These are phyloP conservation scores for Neoboletus magnificus DNA, from an alignment of 768 basidiomycete genomes.

Conservation along the genomic window DNA sequence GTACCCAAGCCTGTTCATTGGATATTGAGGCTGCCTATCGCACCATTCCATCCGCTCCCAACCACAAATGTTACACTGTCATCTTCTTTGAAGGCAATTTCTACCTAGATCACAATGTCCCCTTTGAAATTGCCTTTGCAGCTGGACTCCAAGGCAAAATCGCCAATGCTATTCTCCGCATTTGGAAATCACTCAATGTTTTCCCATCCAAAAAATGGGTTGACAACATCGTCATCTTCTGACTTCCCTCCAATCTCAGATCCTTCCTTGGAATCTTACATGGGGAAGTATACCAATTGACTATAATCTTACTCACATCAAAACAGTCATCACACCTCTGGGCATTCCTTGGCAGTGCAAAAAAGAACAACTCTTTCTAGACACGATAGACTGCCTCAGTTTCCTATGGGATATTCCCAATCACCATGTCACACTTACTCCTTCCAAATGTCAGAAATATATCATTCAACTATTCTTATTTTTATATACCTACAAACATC, in stretches of 20 bases:
- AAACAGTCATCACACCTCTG: neutral
- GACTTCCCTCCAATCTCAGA: neutral
- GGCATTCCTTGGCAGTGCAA: neutral
- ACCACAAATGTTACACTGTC: neutral
- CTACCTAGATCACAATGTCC: neutral
- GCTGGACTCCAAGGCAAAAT: neutral
- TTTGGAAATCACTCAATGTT: neutral
- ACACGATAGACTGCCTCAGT: neutral
- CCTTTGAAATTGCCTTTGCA: neutral
- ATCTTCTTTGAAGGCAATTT: neutral
- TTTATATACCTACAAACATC: no score
- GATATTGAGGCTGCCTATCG: neutral
- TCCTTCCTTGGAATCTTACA: neutral
- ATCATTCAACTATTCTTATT: neutral
- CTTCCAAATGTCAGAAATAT: neutral
- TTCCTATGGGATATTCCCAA: neutral
- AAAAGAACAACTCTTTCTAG: neutral
- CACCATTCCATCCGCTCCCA: neutral
- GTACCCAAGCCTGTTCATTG: neutral
- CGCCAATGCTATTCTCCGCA: neutral
- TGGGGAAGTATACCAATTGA: neutral
- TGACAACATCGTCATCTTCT: neutral
- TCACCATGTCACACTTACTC: neutral
- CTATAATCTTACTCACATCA: neutral
- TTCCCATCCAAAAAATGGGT: neutral